Evolutionary conservation across 2,329 filamentous ascomycete genomes (phyloP), one percentile per base, ranked within the genome.

Genomic region (Neoarthrinium moseri): DNA sequence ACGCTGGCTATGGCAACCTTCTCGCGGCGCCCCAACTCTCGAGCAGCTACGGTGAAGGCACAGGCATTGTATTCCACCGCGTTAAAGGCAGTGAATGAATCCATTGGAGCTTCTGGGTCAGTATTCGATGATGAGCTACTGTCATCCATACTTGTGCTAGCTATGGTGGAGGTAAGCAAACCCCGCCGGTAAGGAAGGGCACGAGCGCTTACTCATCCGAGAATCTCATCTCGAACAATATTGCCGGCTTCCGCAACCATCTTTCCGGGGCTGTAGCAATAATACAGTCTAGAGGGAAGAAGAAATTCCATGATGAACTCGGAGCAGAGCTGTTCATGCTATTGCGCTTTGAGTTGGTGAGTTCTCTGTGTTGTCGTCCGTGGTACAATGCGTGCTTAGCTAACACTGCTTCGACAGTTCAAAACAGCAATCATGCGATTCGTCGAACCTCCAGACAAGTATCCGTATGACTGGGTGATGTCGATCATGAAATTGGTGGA

Each of bases 71-170:
- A 40, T 18, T 40, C 37, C 15, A 17, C 21, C 8, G 37, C 37
- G 6, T 17, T 40, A 10, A 29, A 40, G 22, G 24, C 23, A 18
- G 37, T 40, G 23, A 40, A 40, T 18, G 37, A 24, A 15, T 11
- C 37, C 23, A 29, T 40, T 8, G 37, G 23, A 29, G 21, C 10
- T 5, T 17, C 37, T 7, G 23, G 24, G 17, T 40, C 37, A 18
- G 30, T 40, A 20, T 40, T 27, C 23, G 37, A 40, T 13, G 37
- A 40, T 17, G 37, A 40, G 30, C 37, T 40, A 11, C 20, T 40
- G 37, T 23, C 23, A 5, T 40, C 37, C 15, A 29, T 40, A 27
- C 8, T 29, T 17, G 15, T 40, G 3, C 11, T 40, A 17, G 37
- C 37, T 3, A 17, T 40, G 4, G 37, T 40, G 15, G 37, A 40